Evolutionary conservation across 495 filamentous ascomycete species (phyloP), one percentile per base, ranked within the genome.

Genomic region (Xylaria curta): DNA sequence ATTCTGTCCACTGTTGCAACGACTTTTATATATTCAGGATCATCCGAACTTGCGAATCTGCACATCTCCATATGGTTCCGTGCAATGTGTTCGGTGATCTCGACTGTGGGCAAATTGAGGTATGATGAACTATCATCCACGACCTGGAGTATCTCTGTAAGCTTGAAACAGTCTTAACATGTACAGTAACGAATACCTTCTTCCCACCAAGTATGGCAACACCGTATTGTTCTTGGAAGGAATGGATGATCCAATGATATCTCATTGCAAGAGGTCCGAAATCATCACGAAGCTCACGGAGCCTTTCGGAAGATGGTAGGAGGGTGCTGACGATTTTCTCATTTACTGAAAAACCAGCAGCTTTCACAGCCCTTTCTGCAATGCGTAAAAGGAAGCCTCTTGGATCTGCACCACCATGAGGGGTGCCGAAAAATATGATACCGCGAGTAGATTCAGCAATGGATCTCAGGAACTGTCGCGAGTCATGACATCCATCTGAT

Each of bases 11-110:
- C 46, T 49, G 46, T 19, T n/a, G 49, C 49, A 21, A 24, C n/a
- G 10, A 53, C n/a, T 53, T 53, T 53, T 0, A 12, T 17, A 12
- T 58, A 58, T 26, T 58, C 54, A 8, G n/a, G 6, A 21, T 58
- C 54, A 17, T 33, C 10, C 4, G 26, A 21, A 7, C 54, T 21
- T 17, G 4, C 1, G 26, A 58, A 58, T 6, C 54, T 19, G 5
- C 54, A 33, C 54, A 58, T 58, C 4, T 58, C 54, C 54, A 58
- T 58, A 8, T 58, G 54, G 7, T 58, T 58, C 12, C 54, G 54
- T 5, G 17, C 26, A 10, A 58, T 58, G 7, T 58, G 54, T 7
- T 58, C 26, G 15, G 54, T 58, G 28, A 33, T 58, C 7, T 58
- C 54, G 54, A 58, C 7, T 8, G 15, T 10, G 24, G 54, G 54